These are phyloP conservation scores for Colletotrichum spaethianum DNA, from an alignment of 2,329 filamentous ascomycete genomes.

Conservation along the genomic window DNA sequence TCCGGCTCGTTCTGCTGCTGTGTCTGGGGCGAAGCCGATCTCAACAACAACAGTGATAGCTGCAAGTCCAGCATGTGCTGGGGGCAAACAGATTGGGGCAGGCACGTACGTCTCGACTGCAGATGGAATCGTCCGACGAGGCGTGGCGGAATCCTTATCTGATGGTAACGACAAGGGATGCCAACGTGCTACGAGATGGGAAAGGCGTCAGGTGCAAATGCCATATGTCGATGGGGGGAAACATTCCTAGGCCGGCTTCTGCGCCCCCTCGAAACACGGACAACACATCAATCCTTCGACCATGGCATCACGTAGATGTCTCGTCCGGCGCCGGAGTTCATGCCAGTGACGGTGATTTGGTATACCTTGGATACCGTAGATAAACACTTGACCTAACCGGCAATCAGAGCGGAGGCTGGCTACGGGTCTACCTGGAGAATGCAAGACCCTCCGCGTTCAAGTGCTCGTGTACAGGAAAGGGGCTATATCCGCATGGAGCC, in stretches of 20 bases:
- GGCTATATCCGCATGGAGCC: background rate
- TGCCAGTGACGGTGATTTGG: background rate
- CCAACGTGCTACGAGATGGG: background rate
- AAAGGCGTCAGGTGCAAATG: background rate
- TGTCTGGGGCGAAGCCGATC: background rate
- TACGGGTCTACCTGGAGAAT: background rate
- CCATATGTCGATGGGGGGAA: background rate
- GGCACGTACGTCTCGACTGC: background rate
- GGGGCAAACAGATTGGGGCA: background rate
- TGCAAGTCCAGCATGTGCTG: slow-evolving; percentile 14
- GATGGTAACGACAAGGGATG: background rate
- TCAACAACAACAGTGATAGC: slow-evolving; percentile 20
- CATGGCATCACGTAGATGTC: background rate
- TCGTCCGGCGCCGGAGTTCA: background rate
- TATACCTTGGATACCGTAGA: background rate
- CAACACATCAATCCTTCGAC: background rate
- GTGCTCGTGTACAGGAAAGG: background rate
- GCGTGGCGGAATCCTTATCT: slow-evolving; percentile 13
- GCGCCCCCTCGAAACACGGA: background rate
- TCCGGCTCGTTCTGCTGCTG: slow-evolving; percentile 5
- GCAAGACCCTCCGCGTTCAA: background rate
- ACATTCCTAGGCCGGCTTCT: slow-evolving; percentile 8
- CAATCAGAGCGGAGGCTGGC: background rate
- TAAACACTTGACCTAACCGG: background rate
- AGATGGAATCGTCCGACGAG: slow-evolving; percentile 3